A percentile compares a stretch with the other conserved stretches of the same genome.
Conservation (phyloP, 345 rosid genomes). For the Syzygium oleosum region DNA sequence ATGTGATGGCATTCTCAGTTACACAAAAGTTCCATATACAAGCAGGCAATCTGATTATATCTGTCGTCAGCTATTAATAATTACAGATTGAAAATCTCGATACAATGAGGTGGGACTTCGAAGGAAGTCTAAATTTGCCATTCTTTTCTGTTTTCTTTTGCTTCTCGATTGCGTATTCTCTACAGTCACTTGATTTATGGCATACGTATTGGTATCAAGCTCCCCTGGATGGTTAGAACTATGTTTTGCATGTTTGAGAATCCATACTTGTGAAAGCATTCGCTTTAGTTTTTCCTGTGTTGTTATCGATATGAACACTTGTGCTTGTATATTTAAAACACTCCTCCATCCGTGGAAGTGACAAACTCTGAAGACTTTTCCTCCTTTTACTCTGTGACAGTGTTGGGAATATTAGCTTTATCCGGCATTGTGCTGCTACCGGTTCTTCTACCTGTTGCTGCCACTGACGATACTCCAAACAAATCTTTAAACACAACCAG, state of each 20-base stretch:
- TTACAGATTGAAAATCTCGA: neutral
- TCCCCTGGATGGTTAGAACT: neutral
- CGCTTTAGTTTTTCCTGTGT: neutral
- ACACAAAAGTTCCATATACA: neutral
- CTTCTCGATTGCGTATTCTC: neutral
- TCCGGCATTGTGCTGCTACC: conserved; percentile 65
- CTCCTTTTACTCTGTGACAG: conserved; percentile 18
- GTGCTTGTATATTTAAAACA: neutral
- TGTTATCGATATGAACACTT: neutral
- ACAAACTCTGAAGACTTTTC: neutral
- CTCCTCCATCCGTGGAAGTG: neutral
- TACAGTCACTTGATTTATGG: neutral
- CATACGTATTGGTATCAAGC: neutral
- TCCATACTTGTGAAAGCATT: neutral
- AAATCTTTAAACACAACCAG: conserved; percentile 12
- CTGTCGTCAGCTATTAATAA: neutral
- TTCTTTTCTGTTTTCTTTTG: fast-evolving
- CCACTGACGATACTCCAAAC: conserved; percentile 26
- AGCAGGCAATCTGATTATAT: neutral
- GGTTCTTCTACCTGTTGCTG: conserved; percentile 68
- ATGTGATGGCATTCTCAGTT: neutral
- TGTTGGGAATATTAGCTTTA: conserved; percentile 50
- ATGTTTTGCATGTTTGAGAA: neutral
- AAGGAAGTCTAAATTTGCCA: neutral
- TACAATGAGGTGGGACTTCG: neutral